A percentile compares a stretch with the other conserved stretches of the same genome.
Evolutionary conservation across 1,284 basidiomycete species (phyloP).

Genomic region (Moesziomyces sp.): DNA sequence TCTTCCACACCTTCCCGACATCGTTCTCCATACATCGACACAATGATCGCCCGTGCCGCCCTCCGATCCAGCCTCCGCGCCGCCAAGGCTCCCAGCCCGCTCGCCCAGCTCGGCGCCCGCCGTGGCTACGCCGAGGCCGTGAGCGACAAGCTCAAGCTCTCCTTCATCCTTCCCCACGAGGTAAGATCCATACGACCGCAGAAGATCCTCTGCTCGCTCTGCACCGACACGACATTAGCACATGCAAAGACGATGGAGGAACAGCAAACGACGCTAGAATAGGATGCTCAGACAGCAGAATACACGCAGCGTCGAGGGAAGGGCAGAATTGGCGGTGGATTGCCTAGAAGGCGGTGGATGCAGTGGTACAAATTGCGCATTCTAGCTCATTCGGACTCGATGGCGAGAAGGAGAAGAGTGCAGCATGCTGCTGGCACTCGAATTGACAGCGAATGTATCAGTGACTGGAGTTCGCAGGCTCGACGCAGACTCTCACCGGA

Average conservation of each 20-base stretch:
- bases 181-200: constrained; percentile 24
- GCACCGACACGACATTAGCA: not conserved
- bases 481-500: too few relatives aligned
- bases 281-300: too few relatives aligned
- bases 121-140: constrained; percentile 67
- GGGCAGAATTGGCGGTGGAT: too few relatives aligned
- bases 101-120: constrained; percentile 52
- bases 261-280: not conserved
- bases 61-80: constrained; percentile 43
- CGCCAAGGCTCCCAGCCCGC: constrained; percentile 35
- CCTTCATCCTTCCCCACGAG: constrained; percentile 60
- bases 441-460: too few relatives aligned
- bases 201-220: not conserved
- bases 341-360: too few relatives aligned
- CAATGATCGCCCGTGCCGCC: constrained; percentile 43
- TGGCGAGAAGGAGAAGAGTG: too few relatives aligned
- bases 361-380: too few relatives aligned
- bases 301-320: too few relatives aligned
- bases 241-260: not conserved
- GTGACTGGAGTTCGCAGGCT: too few relatives aligned
- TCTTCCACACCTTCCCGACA: constrained; percentile 5
- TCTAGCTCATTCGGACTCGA: too few relatives aligned
- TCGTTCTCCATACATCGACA: constrained; percentile 1
- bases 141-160: constrained; percentile 65
- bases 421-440: too few relatives aligned